Base-by-base conservation (phyloP, 2,329 filamentous ascomycete genomes). In the Exophiala calicioides region DNA sequence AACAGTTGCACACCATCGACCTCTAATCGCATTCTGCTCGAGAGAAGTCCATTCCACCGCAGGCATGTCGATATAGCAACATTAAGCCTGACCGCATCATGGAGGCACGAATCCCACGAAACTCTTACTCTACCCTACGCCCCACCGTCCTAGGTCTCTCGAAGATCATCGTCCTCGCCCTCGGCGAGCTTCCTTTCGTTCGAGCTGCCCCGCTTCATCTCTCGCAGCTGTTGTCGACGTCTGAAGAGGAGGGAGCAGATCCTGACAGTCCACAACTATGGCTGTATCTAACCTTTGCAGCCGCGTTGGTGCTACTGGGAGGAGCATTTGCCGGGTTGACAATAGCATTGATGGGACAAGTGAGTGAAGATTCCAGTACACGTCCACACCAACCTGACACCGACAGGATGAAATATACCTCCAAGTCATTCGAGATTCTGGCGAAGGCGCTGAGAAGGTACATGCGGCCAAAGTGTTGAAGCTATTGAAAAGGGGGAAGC, bases 281-380 rank as follows among this genome's bases (percentile, higher is more conserved):
- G 86, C 73, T 91, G 34, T 89, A 96, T 62, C 78, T 93, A 53
- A 75, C 83, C 45, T 77, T 90, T 21, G 94, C 91, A 13, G 79
- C 88, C 50, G 77, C 82, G 18, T 78, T 98, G 46, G 93, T 97
- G 7, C 73, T 97, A 51, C 78, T 88, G 1, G 93, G 93, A 53
- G 93, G 93, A 53, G 89, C 88, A 29, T 98, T 98, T 71, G 93
- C 93, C 7, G 93, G 93, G 24, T 72, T 98, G 68, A 98, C 93
- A 50, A 71, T 72, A 58, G 65, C 69, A 59, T 68, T 84, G 59
- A 85, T 85, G 81, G 81, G 81, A 45, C 81, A 85, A 61, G 70
- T 71, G 59, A 46, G 59, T 29, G 19, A 5, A 34, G 18, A 37
- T 23, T 12, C 42, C 29, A 30, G 12, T 19, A n/a, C 32, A 29